These are phyloP conservation scores for Geotrichum fermentans DNA, from an alignment of 1,139 yeast species.

Conservation along the genomic window DNA sequence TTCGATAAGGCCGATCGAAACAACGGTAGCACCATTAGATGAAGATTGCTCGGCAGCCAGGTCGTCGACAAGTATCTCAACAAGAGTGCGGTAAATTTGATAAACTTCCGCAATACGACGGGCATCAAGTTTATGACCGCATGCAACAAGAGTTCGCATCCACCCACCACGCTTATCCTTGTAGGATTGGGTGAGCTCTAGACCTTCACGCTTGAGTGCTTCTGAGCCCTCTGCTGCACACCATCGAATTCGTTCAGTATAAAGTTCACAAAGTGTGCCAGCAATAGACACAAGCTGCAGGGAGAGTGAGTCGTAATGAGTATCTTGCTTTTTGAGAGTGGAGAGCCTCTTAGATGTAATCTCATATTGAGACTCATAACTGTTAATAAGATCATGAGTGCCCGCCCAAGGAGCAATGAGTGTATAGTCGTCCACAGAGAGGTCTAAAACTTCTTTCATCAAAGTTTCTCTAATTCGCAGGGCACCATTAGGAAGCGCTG, in stretches of 20 bases:
- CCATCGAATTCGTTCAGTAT: constrained; percentile 32
- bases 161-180: constrained; percentile 42
- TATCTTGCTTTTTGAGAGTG: constrained; percentile 17
- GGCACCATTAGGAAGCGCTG: constrained; percentile 31
- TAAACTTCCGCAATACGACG: constrained; percentile 62
- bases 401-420: constrained; percentile 35
- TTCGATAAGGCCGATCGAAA: constrained; percentile 24
- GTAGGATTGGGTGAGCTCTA: constrained; percentile 25
- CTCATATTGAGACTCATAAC: constrained; percentile 29
- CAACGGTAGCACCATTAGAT: constrained; percentile 31
- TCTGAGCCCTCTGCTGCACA: constrained; percentile 15
- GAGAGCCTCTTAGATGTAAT: constrained; percentile 23
- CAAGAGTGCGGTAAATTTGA: constrained; percentile 61
- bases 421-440: constrained; percentile 23
- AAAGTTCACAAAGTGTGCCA: constrained; percentile 32
- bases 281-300: constrained; percentile 33
- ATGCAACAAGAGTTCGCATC: constrained; percentile 51
- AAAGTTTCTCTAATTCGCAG: constrained; percentile 25
- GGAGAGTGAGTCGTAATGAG: constrained; percentile 20
- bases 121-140: constrained; percentile 51
- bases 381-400: constrained; percentile 27
- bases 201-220: constrained; percentile 21
- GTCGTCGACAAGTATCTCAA: constrained; percentile 57
- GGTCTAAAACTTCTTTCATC: constrained; percentile 23
- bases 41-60: constrained; percentile 24